These are phyloP conservation scores for Orbilia javanica DNA, from an alignment of 2,329 filamentous ascomycete genomes.

Conservation along the genomic window DNA sequence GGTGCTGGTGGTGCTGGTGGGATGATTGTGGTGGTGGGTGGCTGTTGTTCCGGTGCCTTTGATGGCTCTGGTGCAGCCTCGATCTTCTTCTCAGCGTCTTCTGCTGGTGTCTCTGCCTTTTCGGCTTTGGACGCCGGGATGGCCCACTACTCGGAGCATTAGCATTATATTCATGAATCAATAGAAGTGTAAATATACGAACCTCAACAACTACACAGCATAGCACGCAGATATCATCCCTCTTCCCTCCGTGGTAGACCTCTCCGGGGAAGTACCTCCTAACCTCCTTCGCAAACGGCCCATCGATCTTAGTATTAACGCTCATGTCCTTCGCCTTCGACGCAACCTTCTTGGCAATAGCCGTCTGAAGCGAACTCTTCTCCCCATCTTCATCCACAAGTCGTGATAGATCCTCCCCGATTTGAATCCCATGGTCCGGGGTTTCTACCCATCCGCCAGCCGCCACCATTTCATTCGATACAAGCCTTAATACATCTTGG, in stretches of 20 bases:
- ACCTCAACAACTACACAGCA: constrained; percentile 82
- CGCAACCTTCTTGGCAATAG: constrained; percentile 82
- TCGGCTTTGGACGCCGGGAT: constrained; percentile 29
- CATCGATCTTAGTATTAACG: constrained; percentile 82
- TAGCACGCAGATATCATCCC: constrained; percentile 93
- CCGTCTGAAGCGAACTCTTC: constrained; percentile 73
- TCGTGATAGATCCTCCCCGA: constrained; percentile 72
- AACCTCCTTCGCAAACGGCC: constrained; percentile 94
- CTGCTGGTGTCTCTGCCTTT: constrained; percentile 1
- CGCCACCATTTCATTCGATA: constrained; percentile 80
- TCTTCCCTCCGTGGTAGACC: constrained; percentile 89
- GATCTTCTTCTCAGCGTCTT: neutral
- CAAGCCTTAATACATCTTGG: constrained; percentile 85
- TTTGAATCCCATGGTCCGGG: constrained; percentile 71
- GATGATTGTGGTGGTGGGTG: constrained; percentile 3
- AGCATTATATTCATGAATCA: neutral
- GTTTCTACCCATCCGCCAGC: constrained; percentile 80
- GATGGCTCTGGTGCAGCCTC: constrained; percentile 10
- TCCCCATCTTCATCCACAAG: constrained; percentile 43
- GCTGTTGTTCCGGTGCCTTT: constrained; percentile 15
- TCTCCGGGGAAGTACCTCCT: constrained; percentile 88
- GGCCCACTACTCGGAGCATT: constrained; percentile 21
- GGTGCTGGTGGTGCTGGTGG: constrained; percentile 14
- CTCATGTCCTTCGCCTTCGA: constrained; percentile 87
- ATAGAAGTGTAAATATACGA: constrained; percentile 23